Conservation (phyloP, 306 rosid genomes). For the Cicer chorassanicum region DNA sequence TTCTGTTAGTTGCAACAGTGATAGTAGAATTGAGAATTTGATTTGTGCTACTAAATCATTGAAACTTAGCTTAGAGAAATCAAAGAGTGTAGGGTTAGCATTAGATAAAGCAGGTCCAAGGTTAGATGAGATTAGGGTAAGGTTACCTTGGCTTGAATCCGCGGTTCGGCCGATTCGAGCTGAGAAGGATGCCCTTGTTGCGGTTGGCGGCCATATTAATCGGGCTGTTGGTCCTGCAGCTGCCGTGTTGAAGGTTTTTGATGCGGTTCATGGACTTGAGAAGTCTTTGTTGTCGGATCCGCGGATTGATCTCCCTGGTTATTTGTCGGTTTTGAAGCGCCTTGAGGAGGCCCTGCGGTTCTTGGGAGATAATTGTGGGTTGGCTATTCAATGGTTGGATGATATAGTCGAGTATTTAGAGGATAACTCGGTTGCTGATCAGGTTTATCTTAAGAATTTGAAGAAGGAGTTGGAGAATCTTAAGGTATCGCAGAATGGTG, state of each 20-base stretch:
- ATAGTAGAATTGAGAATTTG: slow-evolving; percentile 59
- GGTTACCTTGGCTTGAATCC: slow-evolving; percentile 76
- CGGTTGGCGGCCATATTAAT: slow-evolving; percentile 94
- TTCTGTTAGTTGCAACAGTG: slow-evolving; percentile 38
- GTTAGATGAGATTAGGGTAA: slow-evolving; percentile 71
- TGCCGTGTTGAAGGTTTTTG: slow-evolving; percentile 96
- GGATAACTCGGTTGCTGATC: slow-evolving; percentile 82
- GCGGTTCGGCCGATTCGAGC: slow-evolving; percentile 95
- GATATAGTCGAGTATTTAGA: slow-evolving; percentile 96
- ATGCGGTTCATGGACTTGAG: slow-evolving; percentile 97
- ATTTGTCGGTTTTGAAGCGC: slow-evolving; percentile 85
- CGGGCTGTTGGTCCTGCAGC: slow-evolving; percentile 98
- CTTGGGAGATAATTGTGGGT: slow-evolving; percentile 83
- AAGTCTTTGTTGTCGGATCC: slow-evolving; percentile 87
- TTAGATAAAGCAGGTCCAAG: slow-evolving; percentile 83
- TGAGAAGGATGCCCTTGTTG: slow-evolving; percentile 80
- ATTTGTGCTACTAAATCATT: slow-evolving; percentile 71
- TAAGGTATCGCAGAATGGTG: slow-evolving; percentile 63
- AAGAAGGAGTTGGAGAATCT: slow-evolving; percentile 76
- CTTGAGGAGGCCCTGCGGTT: slow-evolving; percentile 92
- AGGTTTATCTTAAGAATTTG: slow-evolving; percentile 65
- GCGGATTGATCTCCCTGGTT: slow-evolving; percentile 78
- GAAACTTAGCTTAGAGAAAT: slow-evolving; percentile 84
- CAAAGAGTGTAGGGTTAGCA: slow-evolving; percentile 70
- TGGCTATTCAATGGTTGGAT: slow-evolving; percentile 97